phyloP scores from a whole-genome alignment of 2,329 filamentous ascomycete genomes.

The Phialocephala subalpina region DNA sequence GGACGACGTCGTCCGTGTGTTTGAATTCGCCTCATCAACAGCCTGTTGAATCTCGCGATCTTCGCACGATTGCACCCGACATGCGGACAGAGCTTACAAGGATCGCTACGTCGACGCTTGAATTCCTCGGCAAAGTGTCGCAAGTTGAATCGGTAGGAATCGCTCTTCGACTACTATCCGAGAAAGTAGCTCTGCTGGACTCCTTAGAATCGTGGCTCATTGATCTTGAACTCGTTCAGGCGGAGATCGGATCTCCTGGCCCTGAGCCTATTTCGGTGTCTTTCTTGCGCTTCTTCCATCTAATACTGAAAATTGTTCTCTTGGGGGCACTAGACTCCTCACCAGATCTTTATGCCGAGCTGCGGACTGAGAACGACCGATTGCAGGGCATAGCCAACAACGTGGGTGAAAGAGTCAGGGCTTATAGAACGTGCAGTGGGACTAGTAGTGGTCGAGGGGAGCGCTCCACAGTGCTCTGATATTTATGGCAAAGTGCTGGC shows the following conservation, averaged over 20 bases:
- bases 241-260: constrained; percentile 29
- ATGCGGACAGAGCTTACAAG: constrained; percentile 47
- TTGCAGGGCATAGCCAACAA: constrained; percentile 43
- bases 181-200: constrained; percentile 45
- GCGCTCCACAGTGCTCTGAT: constrained; percentile 32
- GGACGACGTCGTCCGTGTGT: constrained; percentile 32
- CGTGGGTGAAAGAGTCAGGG: constrained; percentile 44
- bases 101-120: constrained; percentile 45
- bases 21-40: constrained; percentile 37
- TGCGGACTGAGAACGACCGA: constrained; percentile 44
- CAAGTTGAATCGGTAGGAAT: constrained; percentile 34
- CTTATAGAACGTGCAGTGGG: constrained; percentile 41
- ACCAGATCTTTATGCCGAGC: constrained; percentile 36
- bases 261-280: constrained; percentile 43
- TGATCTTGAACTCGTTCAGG: constrained; percentile 40
- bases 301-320: constrained; percentile 46
- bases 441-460: constrained; percentile 29
- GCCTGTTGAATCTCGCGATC: constrained; percentile 32
- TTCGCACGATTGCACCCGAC: constrained; percentile 47
- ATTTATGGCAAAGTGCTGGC: too few species aligned
- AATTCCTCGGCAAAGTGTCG: constrained; percentile 45
- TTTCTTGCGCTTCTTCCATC: constrained; percentile 48
- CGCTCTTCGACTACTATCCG: constrained; percentile 40
- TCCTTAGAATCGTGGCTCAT: constrained; percentile 46
- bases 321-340: constrained; percentile 45